Evolutionary conservation across 129 eudicot genomes (phyloP), one percentile per base, ranked within the genome.

Genomic region (Lactuca sativa): DNA sequence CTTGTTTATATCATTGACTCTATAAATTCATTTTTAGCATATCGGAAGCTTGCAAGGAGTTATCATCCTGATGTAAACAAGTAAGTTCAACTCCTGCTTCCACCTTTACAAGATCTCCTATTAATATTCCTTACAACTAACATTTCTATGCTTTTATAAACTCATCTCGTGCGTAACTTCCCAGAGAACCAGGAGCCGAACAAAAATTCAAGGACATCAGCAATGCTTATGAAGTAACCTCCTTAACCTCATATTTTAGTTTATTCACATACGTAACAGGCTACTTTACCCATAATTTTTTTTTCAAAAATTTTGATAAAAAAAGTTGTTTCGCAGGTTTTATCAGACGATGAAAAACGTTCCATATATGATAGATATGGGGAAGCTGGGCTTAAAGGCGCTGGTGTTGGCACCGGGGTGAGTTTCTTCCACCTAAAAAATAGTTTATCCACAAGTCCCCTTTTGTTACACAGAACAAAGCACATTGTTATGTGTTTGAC

Each of bases 31-130:
- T 73, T 62, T 60, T 76, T 86, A 92, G 98, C 98, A 32, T 92
- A 92, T 81, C 79, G 95, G 81, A 86, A 92, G 90, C 98, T 92
- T 79, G 98, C 98, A 32, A 81, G 98, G 82, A 89, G 75, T 82
- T 86, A 81, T 72, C 98, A 92, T 75, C 98, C 98, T 44, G 98
- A 92, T 85, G 98, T 92, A 70, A 92, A 92, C 91, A 92, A 92
- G 98, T 92, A 78, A 77, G 96, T 75, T 67, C 17, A 25, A 18
- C 36, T 75, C 62, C 66, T 36, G 36, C 47, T 80, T 54, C 32
- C 15, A 70, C 48, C 64, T 69, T 59, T 69, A 72, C 68, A 36
- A 52, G 51, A 31, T 73, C 43, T 58, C 59, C 10, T 4, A 2
- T 68, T 68, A 48, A 55, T 36, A 47, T 11, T 10, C 12, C 15